These are phyloP conservation scores for Dactylorhiza incarnata DNA, from an alignment of 106 monocot species.

Conservation along the genomic window DNA sequence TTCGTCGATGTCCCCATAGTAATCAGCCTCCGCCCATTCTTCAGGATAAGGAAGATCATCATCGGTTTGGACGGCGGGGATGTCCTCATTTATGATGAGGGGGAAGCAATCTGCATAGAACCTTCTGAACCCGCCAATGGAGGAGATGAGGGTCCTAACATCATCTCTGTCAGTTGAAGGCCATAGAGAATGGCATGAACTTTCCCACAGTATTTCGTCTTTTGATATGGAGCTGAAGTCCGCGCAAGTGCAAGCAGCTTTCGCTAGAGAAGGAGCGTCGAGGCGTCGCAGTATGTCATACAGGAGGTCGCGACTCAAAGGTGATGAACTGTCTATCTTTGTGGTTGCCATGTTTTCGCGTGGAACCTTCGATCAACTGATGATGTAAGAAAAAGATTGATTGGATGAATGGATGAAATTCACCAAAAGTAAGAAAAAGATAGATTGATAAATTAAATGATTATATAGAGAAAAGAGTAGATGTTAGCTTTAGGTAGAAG, in stretches of 20 bases:
- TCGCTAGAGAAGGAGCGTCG: conserved; percentile 38
- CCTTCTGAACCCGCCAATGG: conserved; percentile 47
- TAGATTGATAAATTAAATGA: too few species aligned
- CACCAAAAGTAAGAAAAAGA: too few species aligned
- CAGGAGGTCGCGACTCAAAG: conserved; percentile 29
- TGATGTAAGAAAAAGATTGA: too few species aligned
- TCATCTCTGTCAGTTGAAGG: conserved; percentile 36
- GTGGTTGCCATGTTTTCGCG: conserved; percentile 6
- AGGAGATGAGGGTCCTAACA: conserved; percentile 30
- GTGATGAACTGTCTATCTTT: conserved; percentile 11
- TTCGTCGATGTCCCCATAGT: conserved; percentile 35
- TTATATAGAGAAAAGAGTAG: too few species aligned
- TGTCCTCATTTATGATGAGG: conserved; percentile 39
- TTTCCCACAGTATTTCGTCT: conserved; percentile 45
- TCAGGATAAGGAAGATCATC: conserved; percentile 14
- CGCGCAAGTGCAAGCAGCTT: conserved; percentile 36
- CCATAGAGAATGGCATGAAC: conserved; percentile 35
- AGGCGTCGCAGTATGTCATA: conserved; percentile 42
- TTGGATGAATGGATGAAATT: too few species aligned
- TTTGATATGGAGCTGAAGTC: conserved; percentile 42
- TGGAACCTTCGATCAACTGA: not conserved
- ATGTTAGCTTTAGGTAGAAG: too few species aligned
- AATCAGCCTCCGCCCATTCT: conserved; percentile 31
- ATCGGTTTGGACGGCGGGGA: conserved; percentile 15
- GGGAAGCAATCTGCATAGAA: conserved; percentile 47